These are phyloP conservation scores for Flagelloscypha sp. DNA, from an alignment of 768 basidiomycete genomes.

Conservation along the genomic window DNA sequence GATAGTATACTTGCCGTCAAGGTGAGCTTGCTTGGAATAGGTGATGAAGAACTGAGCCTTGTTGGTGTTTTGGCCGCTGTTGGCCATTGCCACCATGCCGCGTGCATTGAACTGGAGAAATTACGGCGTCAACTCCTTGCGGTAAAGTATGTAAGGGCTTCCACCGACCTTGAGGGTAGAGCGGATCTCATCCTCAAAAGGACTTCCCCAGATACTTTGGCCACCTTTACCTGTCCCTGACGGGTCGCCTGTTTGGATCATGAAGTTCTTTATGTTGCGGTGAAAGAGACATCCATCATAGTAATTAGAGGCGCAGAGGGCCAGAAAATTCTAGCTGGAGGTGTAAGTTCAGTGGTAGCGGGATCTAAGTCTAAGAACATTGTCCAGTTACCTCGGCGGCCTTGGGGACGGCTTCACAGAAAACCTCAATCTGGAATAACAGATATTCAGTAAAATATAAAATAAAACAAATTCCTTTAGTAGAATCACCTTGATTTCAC, in stretches of 20 bases:
- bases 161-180: conserved; percentile 80
- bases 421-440: conserved; percentile 73
- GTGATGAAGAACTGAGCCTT: conserved; percentile 88
- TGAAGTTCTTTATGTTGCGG: conserved; percentile 95
- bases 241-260: conserved; percentile 91
- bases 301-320: conserved; percentile 82
- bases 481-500: conserved; percentile 77
- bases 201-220: conserved; percentile 91
- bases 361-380: conserved; percentile 7
- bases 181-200: conserved; percentile 87
- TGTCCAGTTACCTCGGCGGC: conserved; percentile 82
- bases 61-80: conserved; percentile 89
- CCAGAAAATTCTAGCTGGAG: conserved; percentile 80
- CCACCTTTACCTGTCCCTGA: conserved; percentile 91
- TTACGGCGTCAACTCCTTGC: conserved; percentile 16
- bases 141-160: conserved; percentile 8
- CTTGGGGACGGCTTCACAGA: conserved; percentile 95
- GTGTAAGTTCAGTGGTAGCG: conserved; percentile 1
- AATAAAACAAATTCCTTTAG: too few relatives aligned
- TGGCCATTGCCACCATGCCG: conserved; percentile 97
- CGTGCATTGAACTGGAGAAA: conserved; percentile 78
- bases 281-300: conserved; percentile 86
- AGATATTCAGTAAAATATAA: conserved; percentile 1
- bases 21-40: conserved; percentile 87
- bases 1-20: conserved; percentile 92